Conservation (phyloP, 805 yeast species). For the Saccharomycopsis schoenii region DNA sequence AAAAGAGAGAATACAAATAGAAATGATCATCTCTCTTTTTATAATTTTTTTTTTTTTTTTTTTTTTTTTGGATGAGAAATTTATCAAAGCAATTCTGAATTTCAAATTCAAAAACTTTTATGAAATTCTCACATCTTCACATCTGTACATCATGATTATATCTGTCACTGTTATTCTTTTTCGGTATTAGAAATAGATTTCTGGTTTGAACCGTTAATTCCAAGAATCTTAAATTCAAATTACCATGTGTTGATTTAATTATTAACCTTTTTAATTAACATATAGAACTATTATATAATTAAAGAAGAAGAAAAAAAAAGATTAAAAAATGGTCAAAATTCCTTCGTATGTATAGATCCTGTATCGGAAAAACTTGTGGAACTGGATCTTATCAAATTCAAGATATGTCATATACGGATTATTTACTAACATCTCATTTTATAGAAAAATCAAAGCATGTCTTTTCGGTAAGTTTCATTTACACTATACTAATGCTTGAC, state of each 20-base stretch:
- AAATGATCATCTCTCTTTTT: not conserved
- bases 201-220: not conserved
- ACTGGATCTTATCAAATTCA: too few species aligned
- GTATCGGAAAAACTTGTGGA: not conserved
- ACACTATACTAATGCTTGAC: not conserved
- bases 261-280: too few species aligned
- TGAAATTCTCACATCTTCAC: not conserved
- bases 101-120: not conserved
- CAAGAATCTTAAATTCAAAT: not conserved
- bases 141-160: not conserved
- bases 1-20: not conserved
- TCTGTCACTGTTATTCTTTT: not conserved
- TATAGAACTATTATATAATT: not conserved
- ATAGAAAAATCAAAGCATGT: constrained; percentile 44
- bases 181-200: not conserved
- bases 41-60: not conserved
- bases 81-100: not conserved
- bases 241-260: not conserved
- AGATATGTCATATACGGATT: not conserved
- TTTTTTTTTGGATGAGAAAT: not conserved
- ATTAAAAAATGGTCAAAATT: not conserved
- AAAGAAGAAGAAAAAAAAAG: not conserved
- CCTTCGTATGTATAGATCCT: not conserved
- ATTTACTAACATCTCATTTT: not conserved
- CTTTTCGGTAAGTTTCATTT: constrained; percentile 46